Conservation (phyloP, 306 rosid genomes). For the Notholithocarpus densiflorus region DNA sequence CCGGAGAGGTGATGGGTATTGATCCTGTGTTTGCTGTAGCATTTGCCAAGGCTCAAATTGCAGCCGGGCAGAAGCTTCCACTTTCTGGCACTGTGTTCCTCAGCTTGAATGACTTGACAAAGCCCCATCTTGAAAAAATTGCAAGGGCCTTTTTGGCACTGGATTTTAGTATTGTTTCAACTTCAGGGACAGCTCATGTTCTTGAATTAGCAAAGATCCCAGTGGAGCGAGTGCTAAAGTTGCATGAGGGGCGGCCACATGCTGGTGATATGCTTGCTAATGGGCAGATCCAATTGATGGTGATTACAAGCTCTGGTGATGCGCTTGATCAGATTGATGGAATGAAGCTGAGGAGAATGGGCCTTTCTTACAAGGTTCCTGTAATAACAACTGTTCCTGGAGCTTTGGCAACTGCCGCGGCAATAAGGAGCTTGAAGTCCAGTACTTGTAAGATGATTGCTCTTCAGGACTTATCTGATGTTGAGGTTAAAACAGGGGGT, state of each 20-base stretch:
- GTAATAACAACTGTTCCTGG: conserved; percentile 90
- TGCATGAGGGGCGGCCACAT: conserved; percentile 94
- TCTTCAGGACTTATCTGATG: conserved; percentile 72
- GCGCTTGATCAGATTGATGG: conserved; percentile 93
- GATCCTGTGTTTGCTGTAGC: conserved; percentile 72
- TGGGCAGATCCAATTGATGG: conserved; percentile 93
- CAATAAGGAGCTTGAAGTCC: conserved; percentile 77
- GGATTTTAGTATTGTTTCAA: conserved; percentile 77
- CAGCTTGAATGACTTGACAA: conserved; percentile 83
- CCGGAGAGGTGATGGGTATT: conserved; percentile 99
- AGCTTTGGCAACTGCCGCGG: conserved; percentile 91
- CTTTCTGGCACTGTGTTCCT: conserved; percentile 83
- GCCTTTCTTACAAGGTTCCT: conserved; percentile 87
- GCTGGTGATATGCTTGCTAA: conserved; percentile 96
- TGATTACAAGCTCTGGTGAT: conserved; percentile 92
- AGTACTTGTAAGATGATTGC: conserved; percentile 77
- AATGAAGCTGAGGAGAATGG: conserved; percentile 75
- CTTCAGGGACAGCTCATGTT: conserved; percentile 79
- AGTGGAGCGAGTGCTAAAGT: conserved; percentile 73
- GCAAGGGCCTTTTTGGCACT: conserved; percentile 61
- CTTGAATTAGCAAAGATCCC: conserved; percentile 63
- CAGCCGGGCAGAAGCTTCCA: conserved; percentile 85
- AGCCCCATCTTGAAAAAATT: conserved; percentile 80
- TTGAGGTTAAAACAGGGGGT: conserved; percentile 29
- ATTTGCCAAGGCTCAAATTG: conserved; percentile 96